A percentile compares a stretch with the other conserved stretches of the same genome.
Conservation (phyloP, 2,329 filamentous ascomycete genomes). For the Claviceps maximensis region DNA sequence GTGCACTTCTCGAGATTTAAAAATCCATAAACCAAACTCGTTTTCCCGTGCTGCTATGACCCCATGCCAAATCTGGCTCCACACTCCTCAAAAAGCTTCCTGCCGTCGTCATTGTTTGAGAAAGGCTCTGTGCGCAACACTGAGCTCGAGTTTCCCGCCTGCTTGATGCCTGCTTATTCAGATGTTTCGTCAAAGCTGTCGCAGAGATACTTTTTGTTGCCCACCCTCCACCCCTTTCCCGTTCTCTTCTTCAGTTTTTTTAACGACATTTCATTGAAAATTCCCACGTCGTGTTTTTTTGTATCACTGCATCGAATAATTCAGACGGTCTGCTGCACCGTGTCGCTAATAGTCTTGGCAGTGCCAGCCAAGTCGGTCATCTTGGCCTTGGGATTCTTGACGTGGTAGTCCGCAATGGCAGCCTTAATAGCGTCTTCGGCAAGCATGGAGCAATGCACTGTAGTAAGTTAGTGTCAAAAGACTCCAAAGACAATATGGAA, state of each 20-base stretch:
- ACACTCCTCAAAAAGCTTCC: background rate
- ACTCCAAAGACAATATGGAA: conserved; percentile 13
- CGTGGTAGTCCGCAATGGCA: conserved; percentile 81
- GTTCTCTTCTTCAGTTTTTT: background rate
- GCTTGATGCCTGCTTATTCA: background rate
- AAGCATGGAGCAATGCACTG: conserved; percentile 85
- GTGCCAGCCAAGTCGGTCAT: conserved; percentile 68
- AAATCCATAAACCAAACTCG: background rate
- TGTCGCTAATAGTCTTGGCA: conserved; percentile 19
- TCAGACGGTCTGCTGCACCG: conserved; percentile 8
- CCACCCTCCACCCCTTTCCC: too few relatives aligned
- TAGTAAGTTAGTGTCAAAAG: background rate
- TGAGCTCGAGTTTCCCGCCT: background rate
- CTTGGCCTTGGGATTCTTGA: conserved; percentile 47
- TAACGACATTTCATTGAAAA: background rate
- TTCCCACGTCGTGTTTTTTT: background rate
- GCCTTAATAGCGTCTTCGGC: conserved; percentile 87
- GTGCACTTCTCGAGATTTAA: background rate
- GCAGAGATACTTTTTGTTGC: background rate
- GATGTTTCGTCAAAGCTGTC: background rate
- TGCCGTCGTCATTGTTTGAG: background rate
- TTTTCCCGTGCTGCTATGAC: background rate
- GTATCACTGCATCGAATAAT: background rate
- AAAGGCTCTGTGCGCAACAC: background rate
- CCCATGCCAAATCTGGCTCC: background rate